A percentile compares a stretch with the other conserved stretches of the same genome.
These are phyloP conservation scores for Conticribra guillardii DNA, from an alignment of 108 stramenopile species.

Conservation along the genomic window DNA sequence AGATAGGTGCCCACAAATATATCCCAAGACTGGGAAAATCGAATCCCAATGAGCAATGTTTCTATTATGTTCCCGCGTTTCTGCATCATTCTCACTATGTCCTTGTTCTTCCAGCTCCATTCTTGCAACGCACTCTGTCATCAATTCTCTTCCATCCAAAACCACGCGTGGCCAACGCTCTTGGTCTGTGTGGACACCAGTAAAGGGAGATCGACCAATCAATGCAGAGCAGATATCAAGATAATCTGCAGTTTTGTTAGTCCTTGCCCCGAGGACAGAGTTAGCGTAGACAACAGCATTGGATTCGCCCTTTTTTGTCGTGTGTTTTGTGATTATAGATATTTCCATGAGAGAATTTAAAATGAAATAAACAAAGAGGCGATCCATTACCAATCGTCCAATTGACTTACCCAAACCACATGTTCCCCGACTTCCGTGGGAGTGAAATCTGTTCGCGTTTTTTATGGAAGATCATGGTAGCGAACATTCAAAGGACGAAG, in stretches of 20 bases:
- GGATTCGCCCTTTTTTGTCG: conserved; percentile 69
- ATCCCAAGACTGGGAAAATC: conserved; percentile 76
- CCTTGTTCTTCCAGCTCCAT: not conserved
- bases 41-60: conserved; percentile 43
- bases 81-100: conserved; percentile 59
- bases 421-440: not conserved
- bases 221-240: conserved; percentile 85
- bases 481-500: too few relatives aligned
- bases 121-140: conserved; percentile 15
- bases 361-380: too few relatives aligned
- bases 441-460: too few relatives aligned
- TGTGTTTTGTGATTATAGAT: too few relatives aligned
- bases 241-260: conserved; percentile 90
- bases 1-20: conserved; percentile 72
- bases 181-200: conserved; percentile 60
- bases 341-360: too few relatives aligned
- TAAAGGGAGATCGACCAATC: conserved; percentile 57
- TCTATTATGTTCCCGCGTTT: conserved; percentile 28
- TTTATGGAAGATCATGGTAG: too few relatives aligned
- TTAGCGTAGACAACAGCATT: conserved; percentile 90
- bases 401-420: not conserved
- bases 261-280: conserved; percentile 76
- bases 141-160: conserved; percentile 50
- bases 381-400: too few relatives aligned
- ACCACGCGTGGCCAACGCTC: conserved; percentile 57